Evolutionary conservation across 352 stramenopile genomes (phyloP).

Genomic region (Phytophthora nicotianae): DNA sequence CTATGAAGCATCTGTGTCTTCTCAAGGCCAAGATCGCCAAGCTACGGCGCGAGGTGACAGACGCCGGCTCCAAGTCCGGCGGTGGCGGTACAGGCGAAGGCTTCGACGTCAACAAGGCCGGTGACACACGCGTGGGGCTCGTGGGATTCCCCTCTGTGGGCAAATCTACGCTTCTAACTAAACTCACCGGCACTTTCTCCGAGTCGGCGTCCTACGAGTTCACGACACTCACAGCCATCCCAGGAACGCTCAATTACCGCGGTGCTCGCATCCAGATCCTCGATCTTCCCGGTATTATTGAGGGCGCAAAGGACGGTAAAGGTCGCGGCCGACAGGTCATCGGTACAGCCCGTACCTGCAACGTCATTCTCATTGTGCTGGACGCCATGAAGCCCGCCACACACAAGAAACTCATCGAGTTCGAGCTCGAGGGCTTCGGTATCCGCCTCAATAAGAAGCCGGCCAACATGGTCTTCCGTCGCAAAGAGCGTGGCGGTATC

Average conservation of each 20-base stretch:
- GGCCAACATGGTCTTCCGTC: constrained; percentile 96
- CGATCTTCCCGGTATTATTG: constrained; percentile 97
- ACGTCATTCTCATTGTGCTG: constrained; percentile 98
- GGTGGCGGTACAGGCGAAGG: constrained; percentile 81
- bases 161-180: constrained; percentile 97
- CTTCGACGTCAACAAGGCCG: constrained; percentile 93
- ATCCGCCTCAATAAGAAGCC: constrained; percentile 98
- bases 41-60: constrained; percentile 93
- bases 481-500: constrained; percentile 97
- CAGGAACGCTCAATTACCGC: constrained; percentile 97
- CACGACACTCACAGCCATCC: constrained; percentile 99
- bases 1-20: constrained; percentile 98
- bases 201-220: constrained; percentile 98
- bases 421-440: constrained; percentile 98
- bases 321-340: constrained; percentile 97
- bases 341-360: constrained; percentile 96
- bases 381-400: constrained; percentile 97
- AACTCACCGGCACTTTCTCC: constrained; percentile 96
- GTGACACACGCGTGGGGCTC: constrained; percentile 97
- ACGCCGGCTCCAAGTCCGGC: constrained; percentile 69
- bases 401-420: constrained; percentile 99
- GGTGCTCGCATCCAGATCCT: constrained; percentile 89
- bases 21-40: constrained; percentile 99
- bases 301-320: constrained; percentile 98
- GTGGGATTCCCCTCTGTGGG: constrained; percentile 99